Conservation (phyloP, 768 basidiomycete genomes). For the Lentinula sp. region DNA sequence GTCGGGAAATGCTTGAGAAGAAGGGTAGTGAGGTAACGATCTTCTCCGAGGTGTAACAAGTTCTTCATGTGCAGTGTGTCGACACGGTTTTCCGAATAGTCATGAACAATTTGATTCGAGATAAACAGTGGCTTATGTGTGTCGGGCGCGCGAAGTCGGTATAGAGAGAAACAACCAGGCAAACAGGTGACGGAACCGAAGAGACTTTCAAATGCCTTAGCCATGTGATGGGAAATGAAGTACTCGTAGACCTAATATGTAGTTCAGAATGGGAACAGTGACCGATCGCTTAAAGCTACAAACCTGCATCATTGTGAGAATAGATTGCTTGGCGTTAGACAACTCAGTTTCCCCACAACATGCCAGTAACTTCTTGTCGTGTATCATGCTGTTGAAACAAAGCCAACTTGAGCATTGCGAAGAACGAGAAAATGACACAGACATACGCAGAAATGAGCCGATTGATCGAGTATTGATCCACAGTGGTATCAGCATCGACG, state of each 20-base stretch:
- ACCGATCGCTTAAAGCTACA: neutral
- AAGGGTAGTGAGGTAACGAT: constrained; percentile 96
- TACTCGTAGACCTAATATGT: constrained; percentile 84
- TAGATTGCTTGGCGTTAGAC: constrained; percentile 89
- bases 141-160: constrained; percentile 90
- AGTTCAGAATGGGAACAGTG: neutral
- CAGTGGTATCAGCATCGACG: constrained; percentile 93
- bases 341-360: constrained; percentile 94
- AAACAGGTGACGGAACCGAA: constrained; percentile 98
- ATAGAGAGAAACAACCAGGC: constrained; percentile 98
- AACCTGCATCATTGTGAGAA: constrained; percentile 97
- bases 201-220: constrained; percentile 94
- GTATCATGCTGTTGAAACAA: constrained; percentile 72
- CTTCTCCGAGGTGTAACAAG: constrained; percentile 93
- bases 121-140: constrained; percentile 93
- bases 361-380: constrained; percentile 90
- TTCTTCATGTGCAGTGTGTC: constrained; percentile 99
- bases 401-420: neutral
- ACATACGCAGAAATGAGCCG: constrained; percentile 90
- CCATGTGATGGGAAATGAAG: constrained; percentile 98
- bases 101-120: constrained; percentile 82
- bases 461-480: constrained; percentile 82
- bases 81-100: constrained; percentile 94
- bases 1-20: constrained; percentile 93
- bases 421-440: neutral